These are phyloP conservation scores for Flueggea neowawraea DNA, from an alignment of 441 rosid species.

Conservation along the genomic window DNA sequence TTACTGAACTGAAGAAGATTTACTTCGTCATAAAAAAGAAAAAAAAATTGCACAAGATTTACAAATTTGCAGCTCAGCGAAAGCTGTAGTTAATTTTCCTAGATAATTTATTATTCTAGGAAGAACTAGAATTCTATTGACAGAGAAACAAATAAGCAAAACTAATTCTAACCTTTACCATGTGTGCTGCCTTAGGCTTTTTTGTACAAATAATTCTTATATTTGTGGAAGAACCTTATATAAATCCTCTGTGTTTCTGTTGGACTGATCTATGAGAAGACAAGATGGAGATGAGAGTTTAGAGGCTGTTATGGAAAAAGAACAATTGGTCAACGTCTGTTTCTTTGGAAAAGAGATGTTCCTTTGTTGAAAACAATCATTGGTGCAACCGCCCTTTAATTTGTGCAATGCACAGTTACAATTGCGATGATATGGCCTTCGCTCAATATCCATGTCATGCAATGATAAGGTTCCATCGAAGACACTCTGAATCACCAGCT, in stretches of 20 bases:
- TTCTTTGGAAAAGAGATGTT: slow-evolving; percentile 26
- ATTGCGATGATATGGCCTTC: slow-evolving; percentile 32
- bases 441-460: slow-evolving; percentile 20
- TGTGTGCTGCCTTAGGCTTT: no score
- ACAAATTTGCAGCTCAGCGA: no score
- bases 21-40: no score
- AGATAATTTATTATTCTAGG: no score
- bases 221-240: no score
- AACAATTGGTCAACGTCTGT: slow-evolving; percentile 1
- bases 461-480: slow-evolving; percentile 18
- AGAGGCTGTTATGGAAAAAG: slow-evolving; percentile 17
- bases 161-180: no score
- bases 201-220: no score
- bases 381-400: slow-evolving; percentile 10
- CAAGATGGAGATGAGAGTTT: slow-evolving; percentile 14
- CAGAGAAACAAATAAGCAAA: background rate
- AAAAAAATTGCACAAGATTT: no score
- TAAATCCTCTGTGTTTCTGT: no score
- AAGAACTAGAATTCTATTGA: no score
- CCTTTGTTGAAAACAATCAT: slow-evolving; percentile 2
- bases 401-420: slow-evolving; percentile 37
- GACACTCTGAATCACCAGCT: slow-evolving; percentile 15
- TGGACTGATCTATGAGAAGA: background rate
- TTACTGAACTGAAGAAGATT: no score
- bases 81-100: no score